phyloP scores from a whole-genome alignment of 345 rosid species.

The Dimocarpus longan region DNA sequence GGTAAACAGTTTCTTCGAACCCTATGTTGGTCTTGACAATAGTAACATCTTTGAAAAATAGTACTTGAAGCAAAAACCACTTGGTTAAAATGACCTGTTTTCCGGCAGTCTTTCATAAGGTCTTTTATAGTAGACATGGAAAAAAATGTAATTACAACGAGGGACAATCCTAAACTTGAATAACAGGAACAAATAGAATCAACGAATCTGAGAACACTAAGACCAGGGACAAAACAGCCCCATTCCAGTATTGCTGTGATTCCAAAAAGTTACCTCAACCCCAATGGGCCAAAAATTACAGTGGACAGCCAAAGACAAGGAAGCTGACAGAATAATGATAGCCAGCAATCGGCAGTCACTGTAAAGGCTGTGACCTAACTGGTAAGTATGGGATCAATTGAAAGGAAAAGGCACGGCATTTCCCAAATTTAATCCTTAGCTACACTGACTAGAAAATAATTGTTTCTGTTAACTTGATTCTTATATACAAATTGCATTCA shows the following conservation, averaged over 20 bases:
- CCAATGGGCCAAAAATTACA: not conserved
- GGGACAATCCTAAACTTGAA: not conserved
- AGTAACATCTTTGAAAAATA: not conserved
- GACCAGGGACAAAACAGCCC: not conserved
- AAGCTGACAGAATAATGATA: not conserved
- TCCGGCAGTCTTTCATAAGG: not conserved
- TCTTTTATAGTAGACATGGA: not conserved
- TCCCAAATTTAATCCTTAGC: not conserved
- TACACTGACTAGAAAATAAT: not conserved
- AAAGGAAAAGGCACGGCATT: not conserved
- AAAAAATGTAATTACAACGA: not conserved
- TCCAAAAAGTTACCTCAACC: not conserved
- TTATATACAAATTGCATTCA: not conserved
- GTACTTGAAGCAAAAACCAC: no score
- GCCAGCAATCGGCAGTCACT: not conserved
- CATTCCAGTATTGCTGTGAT: not conserved
- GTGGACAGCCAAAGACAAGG: not conserved
- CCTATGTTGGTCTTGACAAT: not conserved
- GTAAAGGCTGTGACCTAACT: not conserved
- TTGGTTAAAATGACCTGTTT: not conserved
- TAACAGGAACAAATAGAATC: not conserved
- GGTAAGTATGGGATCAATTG: not conserved
- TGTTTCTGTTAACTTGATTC: conserved; percentile 1
- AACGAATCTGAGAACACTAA: not conserved
- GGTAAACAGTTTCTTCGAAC: not conserved